Evolutionary conservation across 2,329 filamentous ascomycete species (phyloP), one percentile per base, ranked within the genome.

Genomic region (Botrytis porri): DNA sequence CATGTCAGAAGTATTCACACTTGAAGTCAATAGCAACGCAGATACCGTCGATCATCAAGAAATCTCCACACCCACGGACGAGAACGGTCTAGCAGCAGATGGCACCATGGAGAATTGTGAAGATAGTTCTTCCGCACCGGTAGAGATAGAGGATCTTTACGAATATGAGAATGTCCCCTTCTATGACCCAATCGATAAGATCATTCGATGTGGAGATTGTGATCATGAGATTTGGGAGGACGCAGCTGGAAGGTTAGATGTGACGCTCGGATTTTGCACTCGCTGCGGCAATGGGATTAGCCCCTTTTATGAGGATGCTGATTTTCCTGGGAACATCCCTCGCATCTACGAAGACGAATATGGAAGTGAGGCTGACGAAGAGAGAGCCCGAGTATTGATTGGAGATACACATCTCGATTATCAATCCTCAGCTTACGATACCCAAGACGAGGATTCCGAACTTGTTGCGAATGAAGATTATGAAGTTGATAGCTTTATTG

Each of bases 391-490:
- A 54, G 32, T 18, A 6, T 43, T 77, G 1, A 71, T 75, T 5
- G 75, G 73, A 14, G 67, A 75, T 9, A 25, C 35, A 20, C 76
- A 76, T 60, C 73, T 80, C 14, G 79, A 80, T 41, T 75, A 77
- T 39, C 74, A 77, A 10, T 75, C 75, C 1, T 78, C 77, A 0
- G 79, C 79, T 14, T 80, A 80, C 64, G 79, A 80, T 70, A 75
- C 79, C 14, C 76, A 78, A 70, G 78, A 80, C 54, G 76, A 75
- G 1, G 62, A 39, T 45, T 41, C 67, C 8, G 22, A 70, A 10
- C 22, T 77, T 14, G 22, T 18, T 20, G 25, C 74, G 7, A 16
- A 70, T 18, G 77, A 80, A 20, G 73, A 78, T 8, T 79, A 81
- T 59, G 77, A 80, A 62, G 67, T 69, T 9, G 70, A 79, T 69